Evolutionary conservation across 768 basidiomycete genomes (phyloP).

Genomic region (Myochromella boudieri): DNA sequence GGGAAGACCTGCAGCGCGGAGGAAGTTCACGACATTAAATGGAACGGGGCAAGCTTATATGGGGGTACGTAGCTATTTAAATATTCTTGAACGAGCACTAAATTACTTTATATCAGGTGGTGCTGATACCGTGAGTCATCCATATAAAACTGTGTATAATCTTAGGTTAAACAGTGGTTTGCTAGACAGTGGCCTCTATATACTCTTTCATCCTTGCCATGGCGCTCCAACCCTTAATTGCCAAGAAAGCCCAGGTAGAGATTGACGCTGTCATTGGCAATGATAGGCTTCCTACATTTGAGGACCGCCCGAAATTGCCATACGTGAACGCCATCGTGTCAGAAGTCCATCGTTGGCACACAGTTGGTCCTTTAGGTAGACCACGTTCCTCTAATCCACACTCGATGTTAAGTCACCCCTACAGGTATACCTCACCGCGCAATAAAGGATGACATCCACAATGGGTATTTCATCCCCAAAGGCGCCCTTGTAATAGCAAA

Average conservation of each 20-base stretch:
- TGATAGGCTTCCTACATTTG: conserved; percentile 28
- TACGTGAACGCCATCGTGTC: conserved; percentile 30
- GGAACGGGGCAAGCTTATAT: conserved; percentile 27
- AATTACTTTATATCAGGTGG: too few relatives aligned
- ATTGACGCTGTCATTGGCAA: conserved; percentile 30
- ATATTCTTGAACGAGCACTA: too few relatives aligned
- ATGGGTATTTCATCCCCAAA: conserved; percentile 17
- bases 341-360: conserved; percentile 30
- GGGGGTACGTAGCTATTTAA: too few relatives aligned
- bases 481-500: conserved; percentile 13
- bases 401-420: not conserved
- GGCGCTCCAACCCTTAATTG: conserved; percentile 27
- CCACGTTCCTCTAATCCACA: not conserved
- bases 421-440: conserved; percentile 15
- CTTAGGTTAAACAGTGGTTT: not conserved
- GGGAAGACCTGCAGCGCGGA: conserved; percentile 25
- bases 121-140: conserved; percentile 34
- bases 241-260: conserved; percentile 30
- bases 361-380: conserved; percentile 26
- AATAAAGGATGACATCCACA: conserved; percentile 13
- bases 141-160: not conserved
- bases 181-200: conserved; percentile 23
- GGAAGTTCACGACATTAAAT: conserved; percentile 40
- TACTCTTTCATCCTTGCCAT: conserved; percentile 30
- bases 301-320: conserved; percentile 25